phyloP scores from a whole-genome alignment of 805 yeast genomes.

The Barnettozyma populi region DNA sequence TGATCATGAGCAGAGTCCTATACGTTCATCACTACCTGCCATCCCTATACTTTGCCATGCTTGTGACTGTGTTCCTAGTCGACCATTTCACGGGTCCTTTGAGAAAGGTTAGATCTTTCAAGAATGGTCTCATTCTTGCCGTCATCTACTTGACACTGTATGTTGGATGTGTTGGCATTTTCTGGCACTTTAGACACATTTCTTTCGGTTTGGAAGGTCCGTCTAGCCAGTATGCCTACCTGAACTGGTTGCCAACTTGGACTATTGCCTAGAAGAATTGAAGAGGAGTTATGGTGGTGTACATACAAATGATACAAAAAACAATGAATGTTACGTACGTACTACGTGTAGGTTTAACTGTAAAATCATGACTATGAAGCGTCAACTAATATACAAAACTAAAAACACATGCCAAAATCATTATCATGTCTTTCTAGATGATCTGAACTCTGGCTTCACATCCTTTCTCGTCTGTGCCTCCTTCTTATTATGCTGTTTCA shows the following conservation, averaged over 20 bases:
- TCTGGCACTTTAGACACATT: conserved; percentile 56
- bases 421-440: conserved; percentile 27
- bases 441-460: conserved; percentile 22
- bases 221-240: conserved; percentile 32
- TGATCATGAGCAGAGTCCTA: conserved; percentile 80
- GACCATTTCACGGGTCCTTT: conserved; percentile 35
- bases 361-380: background rate
- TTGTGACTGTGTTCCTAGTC: conserved; percentile 47
- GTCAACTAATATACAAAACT: conserved; percentile 1
- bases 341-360: background rate
- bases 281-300: background rate
- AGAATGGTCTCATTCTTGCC: conserved; percentile 23
- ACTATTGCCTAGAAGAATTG: conserved; percentile 26
- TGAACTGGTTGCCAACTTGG: conserved; percentile 49
- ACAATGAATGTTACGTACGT: background rate
- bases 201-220: conserved; percentile 63
- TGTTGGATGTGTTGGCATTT: conserved; percentile 41
- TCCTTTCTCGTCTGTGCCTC: conserved; percentile 17
- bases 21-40: conserved; percentile 85
- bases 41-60: conserved; percentile 71
- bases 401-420: conserved; percentile 2
- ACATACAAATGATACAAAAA: background rate
- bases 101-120: conserved; percentile 18
- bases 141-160: conserved; percentile 37
- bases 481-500: conserved; percentile 30